Percentiles rank a stretch among this genome's conserved stretches.
These are phyloP conservation scores for Lecanosticta acicola DNA, from an alignment of 2,329 filamentous ascomycete species.

Conservation along the genomic window DNA sequence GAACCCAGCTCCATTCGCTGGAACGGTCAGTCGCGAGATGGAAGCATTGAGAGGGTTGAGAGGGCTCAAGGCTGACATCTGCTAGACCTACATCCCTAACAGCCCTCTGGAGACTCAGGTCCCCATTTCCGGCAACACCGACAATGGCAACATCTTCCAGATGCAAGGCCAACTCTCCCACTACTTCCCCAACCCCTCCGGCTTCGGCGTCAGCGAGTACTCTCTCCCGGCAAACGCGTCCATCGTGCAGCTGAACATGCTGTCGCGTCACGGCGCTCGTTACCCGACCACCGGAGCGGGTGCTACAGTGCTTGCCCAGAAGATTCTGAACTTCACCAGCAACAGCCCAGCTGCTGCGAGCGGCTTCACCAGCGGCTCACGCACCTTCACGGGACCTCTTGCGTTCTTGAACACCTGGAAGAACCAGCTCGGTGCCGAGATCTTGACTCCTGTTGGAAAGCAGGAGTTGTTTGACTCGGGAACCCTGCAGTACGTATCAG, in stretches of 20 bases:
- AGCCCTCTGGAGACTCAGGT: constrained; percentile 65
- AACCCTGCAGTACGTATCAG: constrained; percentile 52
- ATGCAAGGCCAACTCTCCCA: constrained; percentile 65
- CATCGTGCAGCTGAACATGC: constrained; percentile 65
- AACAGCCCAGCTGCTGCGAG: constrained; percentile 9
- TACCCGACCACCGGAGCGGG: constrained; percentile 62
- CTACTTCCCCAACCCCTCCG: constrained; percentile 61
- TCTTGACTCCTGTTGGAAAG: constrained; percentile 66
- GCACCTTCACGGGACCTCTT: constrained; percentile 54
- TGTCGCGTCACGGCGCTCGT: constrained; percentile 66
- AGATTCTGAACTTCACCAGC: constrained; percentile 50
- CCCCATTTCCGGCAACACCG: constrained; percentile 54
- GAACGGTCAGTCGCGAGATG: constrained; percentile 37
- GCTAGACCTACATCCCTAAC: constrained; percentile 58
- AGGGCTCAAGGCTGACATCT: background rate
- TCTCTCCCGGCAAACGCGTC: constrained; percentile 60
- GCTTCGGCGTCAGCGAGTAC: constrained; percentile 70
- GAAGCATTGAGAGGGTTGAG: background rate
- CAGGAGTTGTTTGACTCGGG: constrained; percentile 57
- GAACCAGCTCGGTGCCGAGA: constrained; percentile 64
- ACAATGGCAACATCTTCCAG: constrained; percentile 63
- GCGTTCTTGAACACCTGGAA: constrained; percentile 64
- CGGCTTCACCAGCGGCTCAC: constrained; percentile 20
- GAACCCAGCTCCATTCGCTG: constrained; percentile 57
- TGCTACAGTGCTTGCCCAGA: constrained; percentile 52